phyloP scores from a whole-genome alignment of 306 rosid genomes.

The Sicyos baderoa region DNA sequence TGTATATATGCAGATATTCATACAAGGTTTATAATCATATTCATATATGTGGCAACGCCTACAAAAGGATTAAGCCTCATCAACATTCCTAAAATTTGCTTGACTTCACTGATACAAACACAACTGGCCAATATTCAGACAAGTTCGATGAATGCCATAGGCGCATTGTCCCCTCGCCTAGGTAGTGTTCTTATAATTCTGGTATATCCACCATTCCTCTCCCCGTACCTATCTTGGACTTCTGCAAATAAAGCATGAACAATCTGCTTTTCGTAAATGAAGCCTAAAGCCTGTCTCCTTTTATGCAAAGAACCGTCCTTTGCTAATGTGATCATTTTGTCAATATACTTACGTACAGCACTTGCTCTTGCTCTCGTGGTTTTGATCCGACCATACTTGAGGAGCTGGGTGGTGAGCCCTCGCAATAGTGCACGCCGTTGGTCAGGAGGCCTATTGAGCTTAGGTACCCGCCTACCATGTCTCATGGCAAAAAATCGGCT shows the following conservation, averaged over 20 bases:
- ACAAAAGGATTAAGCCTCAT: background rate
- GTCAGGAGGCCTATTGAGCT: constrained; percentile 93
- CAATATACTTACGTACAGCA: constrained; percentile 82
- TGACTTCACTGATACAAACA: background rate
- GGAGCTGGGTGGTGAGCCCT: constrained; percentile 92
- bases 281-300: constrained; percentile 96
- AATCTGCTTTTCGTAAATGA: constrained; percentile 84
- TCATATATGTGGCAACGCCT: background rate
- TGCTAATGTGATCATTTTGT: constrained; percentile 90
- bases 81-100: background rate
- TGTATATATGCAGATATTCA: constrained; percentile 3
- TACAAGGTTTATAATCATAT: constrained; percentile 10
- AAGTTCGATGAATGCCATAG: constrained; percentile 94
- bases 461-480: constrained; percentile 81
- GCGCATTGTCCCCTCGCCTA: constrained; percentile 94
- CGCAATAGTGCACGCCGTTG: constrained; percentile 81
- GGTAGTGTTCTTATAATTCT: constrained; percentile 77
- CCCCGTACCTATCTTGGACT: constrained; percentile 80
- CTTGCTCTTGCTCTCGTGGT: constrained; percentile 96
- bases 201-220: constrained; percentile 89
- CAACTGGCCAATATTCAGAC: constrained; percentile 39
- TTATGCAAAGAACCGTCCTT: constrained; percentile 91
- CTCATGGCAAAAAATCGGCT: constrained; percentile 78
- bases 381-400: constrained; percentile 83
- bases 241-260: constrained; percentile 94